Conservation (phyloP, 2,329 filamentous ascomycete genomes). For the Aspergillus sp. region DNA sequence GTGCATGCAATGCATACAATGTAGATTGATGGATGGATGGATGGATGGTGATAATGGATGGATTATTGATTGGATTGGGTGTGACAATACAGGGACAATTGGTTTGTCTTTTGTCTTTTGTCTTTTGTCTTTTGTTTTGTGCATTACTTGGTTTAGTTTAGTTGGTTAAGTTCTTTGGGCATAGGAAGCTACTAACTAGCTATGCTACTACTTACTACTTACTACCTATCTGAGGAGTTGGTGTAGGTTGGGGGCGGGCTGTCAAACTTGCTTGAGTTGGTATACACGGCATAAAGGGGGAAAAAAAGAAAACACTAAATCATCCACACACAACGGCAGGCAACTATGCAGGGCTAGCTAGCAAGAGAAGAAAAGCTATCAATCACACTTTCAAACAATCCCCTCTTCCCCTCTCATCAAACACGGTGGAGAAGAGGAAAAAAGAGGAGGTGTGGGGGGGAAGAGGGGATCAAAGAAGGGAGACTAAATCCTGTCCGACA, state of each 20-base stretch:
- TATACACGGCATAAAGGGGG: neutral
- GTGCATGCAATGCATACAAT: no score
- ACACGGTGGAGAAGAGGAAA: no score
- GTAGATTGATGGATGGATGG: no score
- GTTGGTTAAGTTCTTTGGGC: neutral
- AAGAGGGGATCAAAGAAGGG: neutral
- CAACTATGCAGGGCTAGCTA: neutral
- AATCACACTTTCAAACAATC: no score
- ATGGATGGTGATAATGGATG: no score
- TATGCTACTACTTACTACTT: neutral
- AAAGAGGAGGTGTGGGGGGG: neutral
- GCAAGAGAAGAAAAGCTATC: neutral
- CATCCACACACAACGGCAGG: neutral
- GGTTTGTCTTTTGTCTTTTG: no score
- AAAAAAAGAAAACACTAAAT: neutral
- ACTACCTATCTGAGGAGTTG: neutral
- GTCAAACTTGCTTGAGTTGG: neutral
- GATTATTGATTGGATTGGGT: no score
- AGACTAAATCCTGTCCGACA: neutral
- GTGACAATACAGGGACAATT: no score
- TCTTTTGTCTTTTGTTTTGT: no score
- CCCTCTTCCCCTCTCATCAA: no score
- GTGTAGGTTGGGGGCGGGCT: neutral
- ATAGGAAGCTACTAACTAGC: no score
- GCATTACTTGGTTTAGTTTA: neutral